Conservation (phyloP, 768 basidiomycete species). For the Leccinum variicolor region DNA sequence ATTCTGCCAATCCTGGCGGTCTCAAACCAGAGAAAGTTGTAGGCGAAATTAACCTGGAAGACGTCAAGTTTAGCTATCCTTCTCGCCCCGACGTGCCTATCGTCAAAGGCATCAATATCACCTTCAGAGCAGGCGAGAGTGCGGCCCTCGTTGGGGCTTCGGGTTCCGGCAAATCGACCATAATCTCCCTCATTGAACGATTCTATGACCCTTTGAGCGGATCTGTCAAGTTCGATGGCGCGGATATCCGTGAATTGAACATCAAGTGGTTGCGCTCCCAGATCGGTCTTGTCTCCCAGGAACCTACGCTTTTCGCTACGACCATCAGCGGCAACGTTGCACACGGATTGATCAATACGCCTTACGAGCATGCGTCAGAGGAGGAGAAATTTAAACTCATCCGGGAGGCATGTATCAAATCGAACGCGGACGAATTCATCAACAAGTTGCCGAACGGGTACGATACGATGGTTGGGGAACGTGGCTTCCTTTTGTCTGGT, state of each 20-base stretch:
- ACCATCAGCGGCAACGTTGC: conserved; percentile 81
- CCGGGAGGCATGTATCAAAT: conserved; percentile 83
- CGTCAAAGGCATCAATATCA: background rate
- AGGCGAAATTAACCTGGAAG: background rate
- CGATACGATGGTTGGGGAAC: conserved; percentile 86
- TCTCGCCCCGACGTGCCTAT: background rate
- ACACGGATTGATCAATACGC: conserved; percentile 78
- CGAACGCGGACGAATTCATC: conserved; percentile 90
- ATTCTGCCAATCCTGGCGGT: background rate
- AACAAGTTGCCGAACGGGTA: conserved; percentile 77
- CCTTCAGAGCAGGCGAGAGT: background rate
- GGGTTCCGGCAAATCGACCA: background rate
- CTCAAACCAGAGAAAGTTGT: background rate
- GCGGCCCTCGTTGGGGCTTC: background rate
- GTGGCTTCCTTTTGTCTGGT: conserved; percentile 80
- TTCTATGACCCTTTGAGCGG: background rate
- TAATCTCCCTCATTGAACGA: background rate
- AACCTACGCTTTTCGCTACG: conserved; percentile 54
- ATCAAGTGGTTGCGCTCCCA: background rate
- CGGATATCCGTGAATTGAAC: background rate
- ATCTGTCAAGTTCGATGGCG: background rate
- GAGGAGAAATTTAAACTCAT: conserved; percentile 76
- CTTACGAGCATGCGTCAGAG: conserved; percentile 59
- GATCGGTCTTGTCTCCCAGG: background rate
- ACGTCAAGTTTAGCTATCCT: background rate